Conservation (phyloP, 768 basidiomycete genomes). For the Chalciporus piperatus region DNA sequence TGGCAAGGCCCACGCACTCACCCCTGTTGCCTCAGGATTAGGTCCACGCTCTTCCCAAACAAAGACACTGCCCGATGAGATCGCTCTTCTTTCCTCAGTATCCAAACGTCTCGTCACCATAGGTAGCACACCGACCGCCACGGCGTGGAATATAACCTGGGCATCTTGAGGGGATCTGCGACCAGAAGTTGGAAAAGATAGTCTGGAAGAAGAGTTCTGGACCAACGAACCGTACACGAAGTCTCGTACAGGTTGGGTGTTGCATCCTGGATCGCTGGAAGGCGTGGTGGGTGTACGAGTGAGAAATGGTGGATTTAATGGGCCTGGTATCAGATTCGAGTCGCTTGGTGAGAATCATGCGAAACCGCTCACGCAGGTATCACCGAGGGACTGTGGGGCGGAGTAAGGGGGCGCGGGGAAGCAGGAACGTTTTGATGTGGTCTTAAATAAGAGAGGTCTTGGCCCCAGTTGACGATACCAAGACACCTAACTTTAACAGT, state of each 20-base stretch:
- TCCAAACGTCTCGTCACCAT: constrained; percentile 73
- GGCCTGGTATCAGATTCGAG: constrained; percentile 20
- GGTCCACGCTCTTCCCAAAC: constrained; percentile 83
- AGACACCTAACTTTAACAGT: constrained; percentile 29
- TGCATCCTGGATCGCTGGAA: constrained; percentile 45
- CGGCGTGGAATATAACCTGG: constrained; percentile 73
- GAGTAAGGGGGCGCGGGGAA: constrained; percentile 7
- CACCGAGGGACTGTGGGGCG: constrained; percentile 6
- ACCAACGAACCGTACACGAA: constrained; percentile 47
- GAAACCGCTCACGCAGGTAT: constrained; percentile 18
- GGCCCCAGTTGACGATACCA: constrained; percentile 17
- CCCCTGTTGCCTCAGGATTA: constrained; percentile 62
- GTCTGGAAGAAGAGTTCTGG: background rate
- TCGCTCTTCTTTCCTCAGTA: constrained; percentile 69
- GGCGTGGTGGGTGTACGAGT: constrained; percentile 19
- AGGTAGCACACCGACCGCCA: constrained; percentile 51
- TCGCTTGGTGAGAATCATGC: constrained; percentile 27
- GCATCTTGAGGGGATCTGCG: constrained; percentile 60
- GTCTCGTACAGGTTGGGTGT: constrained; percentile 60
- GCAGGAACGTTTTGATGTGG: constrained; percentile 12
- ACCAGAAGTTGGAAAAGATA: background rate
- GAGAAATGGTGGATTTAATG: constrained; percentile 28
- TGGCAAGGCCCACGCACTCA: constrained; percentile 32
- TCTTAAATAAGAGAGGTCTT: constrained; percentile 30
- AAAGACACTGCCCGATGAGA: constrained; percentile 70